Evolutionary conservation across 208 protist species (phyloP).

Genomic region (Trypanosoma mega): DNA sequence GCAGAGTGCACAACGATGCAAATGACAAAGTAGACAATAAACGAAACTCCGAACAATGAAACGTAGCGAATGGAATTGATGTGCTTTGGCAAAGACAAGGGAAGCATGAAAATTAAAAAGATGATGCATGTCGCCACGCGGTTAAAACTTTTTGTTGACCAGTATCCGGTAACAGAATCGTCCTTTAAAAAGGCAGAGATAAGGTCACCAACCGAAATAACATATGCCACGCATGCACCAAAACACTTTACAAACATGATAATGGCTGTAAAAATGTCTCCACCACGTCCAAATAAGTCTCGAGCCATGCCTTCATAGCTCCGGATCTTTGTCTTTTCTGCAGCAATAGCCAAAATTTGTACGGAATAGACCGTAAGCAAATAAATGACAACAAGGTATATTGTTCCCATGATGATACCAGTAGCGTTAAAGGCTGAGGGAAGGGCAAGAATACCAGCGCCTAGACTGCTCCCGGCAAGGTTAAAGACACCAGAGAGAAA

Average conservation of each 20-base stretch:
- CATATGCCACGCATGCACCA: slow-evolving; percentile 71
- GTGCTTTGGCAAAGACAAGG: slow-evolving; percentile 57
- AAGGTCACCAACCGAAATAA: slow-evolving; percentile 60
- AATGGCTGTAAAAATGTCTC: slow-evolving; percentile 54
- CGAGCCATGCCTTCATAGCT: slow-evolving; percentile 67
- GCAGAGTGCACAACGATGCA: slow-evolving; percentile 53
- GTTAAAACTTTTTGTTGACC: slow-evolving; percentile 26
- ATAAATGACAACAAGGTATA: slow-evolving; percentile 61
- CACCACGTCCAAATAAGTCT: slow-evolving; percentile 44
- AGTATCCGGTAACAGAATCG: slow-evolving; percentile 35
- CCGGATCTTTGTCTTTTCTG: slow-evolving; percentile 47
- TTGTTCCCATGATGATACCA: slow-evolving; percentile 60
- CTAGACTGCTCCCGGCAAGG: slow-evolving; percentile 58
- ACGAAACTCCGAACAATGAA: slow-evolving; percentile 56
- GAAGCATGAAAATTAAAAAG: slow-evolving; percentile 69
- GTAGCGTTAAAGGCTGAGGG: slow-evolving; percentile 57
- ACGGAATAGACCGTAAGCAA: slow-evolving; percentile 73
- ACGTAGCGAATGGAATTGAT: slow-evolving; percentile 83
- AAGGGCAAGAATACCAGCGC: slow-evolving; percentile 64
- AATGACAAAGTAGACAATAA: slow-evolving; percentile 75
- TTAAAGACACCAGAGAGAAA: slow-evolving; percentile 66
- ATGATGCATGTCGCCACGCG: slow-evolving; percentile 43
- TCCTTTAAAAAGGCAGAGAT: slow-evolving; percentile 46
- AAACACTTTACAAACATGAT: slow-evolving; percentile 81
- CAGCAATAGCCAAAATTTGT: slow-evolving; percentile 41